Conservation (phyloP, 1,284 basidiomycete genomes). For the Naganishia albida region DNA sequence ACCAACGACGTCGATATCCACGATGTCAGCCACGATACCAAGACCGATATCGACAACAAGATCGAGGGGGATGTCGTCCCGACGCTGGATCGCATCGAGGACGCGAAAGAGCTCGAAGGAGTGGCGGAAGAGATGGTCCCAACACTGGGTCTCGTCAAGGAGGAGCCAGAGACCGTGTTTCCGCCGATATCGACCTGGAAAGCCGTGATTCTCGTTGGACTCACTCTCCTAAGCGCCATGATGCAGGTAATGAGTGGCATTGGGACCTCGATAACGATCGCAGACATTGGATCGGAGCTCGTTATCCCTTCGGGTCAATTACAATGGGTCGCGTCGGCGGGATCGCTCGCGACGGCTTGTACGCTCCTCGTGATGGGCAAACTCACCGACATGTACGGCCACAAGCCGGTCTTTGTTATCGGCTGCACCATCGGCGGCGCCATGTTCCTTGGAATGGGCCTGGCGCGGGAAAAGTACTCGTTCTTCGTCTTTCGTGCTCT, state of each 20-base stretch:
- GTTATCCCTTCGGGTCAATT: slow-evolving; percentile 42
- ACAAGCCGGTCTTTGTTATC: slow-evolving; percentile 46
- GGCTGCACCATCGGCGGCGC: slow-evolving; percentile 35
- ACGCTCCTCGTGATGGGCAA: slow-evolving; percentile 52
- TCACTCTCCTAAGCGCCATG: slow-evolving; percentile 9
- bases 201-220: slow-evolving; percentile 12
- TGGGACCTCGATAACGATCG: slow-evolving; percentile 41
- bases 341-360: slow-evolving; percentile 51
- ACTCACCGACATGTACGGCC: slow-evolving; percentile 52
- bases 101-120: slow-evolving; percentile 3
- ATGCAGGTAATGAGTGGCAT: slow-evolving; percentile 15
- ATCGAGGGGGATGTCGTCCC: too few relatives aligned
- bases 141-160: slow-evolving; percentile 2
- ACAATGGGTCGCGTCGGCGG: slow-evolving; percentile 53
- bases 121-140: slow-evolving; percentile 3
- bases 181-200: slow-evolving; percentile 7
- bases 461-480: slow-evolving; percentile 8
- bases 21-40: too few relatives aligned
- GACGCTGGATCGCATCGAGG: neutral
- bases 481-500: slow-evolving; percentile 26
- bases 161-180: neutral
- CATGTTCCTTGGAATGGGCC: slow-evolving; percentile 19
- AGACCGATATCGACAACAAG: too few relatives aligned
- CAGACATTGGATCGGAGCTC: slow-evolving; percentile 47
- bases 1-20: too few relatives aligned